Conservation (phyloP, 176 grass and related monocot species). For the Musa itinerans region DNA sequence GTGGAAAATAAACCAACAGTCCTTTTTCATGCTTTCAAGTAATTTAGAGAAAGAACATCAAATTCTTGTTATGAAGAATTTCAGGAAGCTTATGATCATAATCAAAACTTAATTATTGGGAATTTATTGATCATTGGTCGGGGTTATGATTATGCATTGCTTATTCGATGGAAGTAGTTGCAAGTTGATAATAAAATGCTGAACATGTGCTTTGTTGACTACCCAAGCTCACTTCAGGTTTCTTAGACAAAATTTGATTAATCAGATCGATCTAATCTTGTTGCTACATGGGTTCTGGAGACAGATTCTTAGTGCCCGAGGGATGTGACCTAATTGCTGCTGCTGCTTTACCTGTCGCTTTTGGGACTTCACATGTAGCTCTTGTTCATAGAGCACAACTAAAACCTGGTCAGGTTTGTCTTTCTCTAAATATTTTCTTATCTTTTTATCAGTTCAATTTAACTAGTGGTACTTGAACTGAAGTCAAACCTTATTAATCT, state of each 20-base stretch:
- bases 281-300: constrained; percentile 15
- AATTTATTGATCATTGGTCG: not conserved
- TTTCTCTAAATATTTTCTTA: not conserved
- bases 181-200: not conserved
- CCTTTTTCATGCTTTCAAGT: too few species aligned
- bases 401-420: constrained; percentile 68
- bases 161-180: not conserved
- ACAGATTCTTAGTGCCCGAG: constrained; percentile 72
- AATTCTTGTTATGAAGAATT: not conserved
- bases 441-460: not conserved
- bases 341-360: constrained; percentile 87
- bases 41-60: too few species aligned
- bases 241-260: not conserved
- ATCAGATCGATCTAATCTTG: not conserved
- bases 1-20: too few species aligned
- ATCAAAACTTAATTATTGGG: not conserved
- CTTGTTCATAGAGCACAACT: constrained; percentile 81
- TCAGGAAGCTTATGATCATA: not conserved
- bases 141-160: too few species aligned
- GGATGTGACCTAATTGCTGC: constrained; percentile 72
- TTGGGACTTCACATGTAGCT: constrained; percentile 80
- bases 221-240: not conserved
- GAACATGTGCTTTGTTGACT: not conserved
- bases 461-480: not conserved
- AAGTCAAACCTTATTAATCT: too few species aligned